Evolutionary conservation across 75 land plant species (phyloP), one percentile per base, ranked within the genome.

Genomic region (Gnetum montanum): DNA sequence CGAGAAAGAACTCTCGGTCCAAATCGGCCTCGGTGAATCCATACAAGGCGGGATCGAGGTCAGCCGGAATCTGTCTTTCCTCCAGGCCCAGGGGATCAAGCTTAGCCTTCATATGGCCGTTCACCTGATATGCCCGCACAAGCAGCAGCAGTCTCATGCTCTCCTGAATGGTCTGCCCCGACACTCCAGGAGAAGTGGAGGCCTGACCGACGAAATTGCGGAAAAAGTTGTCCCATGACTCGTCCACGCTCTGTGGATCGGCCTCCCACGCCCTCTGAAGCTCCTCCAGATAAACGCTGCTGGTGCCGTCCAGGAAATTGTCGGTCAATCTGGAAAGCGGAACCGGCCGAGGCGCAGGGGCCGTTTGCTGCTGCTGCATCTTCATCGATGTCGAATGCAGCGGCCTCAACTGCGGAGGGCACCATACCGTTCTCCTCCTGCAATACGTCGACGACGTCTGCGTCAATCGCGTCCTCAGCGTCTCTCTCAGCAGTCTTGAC

Each of bases 221-320:
- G 61, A 93, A 93, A 79, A 93, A 93, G 36, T 90, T 81, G 60
- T 93, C 84, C 98, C 98, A 93, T 3, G 90, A 93, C 48, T 90
- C 89, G 61, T 93, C 98, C 33, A 93, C 98, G 47, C 96, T 89
- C 46, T 52, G 69, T 0, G 98, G 98, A 62, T 93, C 98, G 18
- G 79, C 77, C 64, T 93, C 98, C 98, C 98, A 93, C 0, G 87
- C 78, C 36, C 98, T 67, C 61, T 93, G 98, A 2, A 93, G 73
- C 71, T 93, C 98, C 57, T 93, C 98, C 6, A 93, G 57, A 60
- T 90, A 93, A 19, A 82, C 90, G 45, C 96, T 83, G 58, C 84
- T 82, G 1, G 98, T 89, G 31, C 98, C 98, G 68, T 93, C 85
- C 3, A 93, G 69, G 63, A 93, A 93, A 64, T 80, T 93, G 55